A percentile compares a stretch with the other conserved stretches of the same genome.
phyloP scores from a whole-genome alignment of 371 early-diverging fungal genomes.

The Smittium culicis region DNA sequence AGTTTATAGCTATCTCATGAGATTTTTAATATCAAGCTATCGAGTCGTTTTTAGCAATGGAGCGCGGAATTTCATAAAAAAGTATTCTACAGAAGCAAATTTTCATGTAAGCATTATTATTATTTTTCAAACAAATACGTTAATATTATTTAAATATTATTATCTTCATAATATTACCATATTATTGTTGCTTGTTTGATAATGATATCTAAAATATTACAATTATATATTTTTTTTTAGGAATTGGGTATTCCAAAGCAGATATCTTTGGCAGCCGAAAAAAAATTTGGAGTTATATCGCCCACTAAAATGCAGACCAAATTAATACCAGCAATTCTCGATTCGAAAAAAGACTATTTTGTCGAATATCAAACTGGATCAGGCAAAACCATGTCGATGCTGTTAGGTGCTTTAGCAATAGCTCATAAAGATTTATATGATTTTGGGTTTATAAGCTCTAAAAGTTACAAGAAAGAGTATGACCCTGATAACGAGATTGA shows the following conservation, averaged over 20 bases:
- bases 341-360: conserved; percentile 9
- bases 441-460: background rate
- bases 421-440: conserved; percentile 13
- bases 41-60: no score
- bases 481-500: background rate
- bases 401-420: conserved; percentile 11
- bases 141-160: no score
- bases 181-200: no score
- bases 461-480: background rate
- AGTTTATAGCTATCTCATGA: no score
- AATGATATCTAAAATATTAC: no score
- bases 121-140: no score
- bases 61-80: no score
- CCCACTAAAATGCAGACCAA: conserved; percentile 11
- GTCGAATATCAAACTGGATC: conserved; percentile 25
- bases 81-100: no score
- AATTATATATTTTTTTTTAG: conserved; percentile 1
- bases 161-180: no score
- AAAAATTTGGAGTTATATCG: background rate
- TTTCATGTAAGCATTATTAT: no score
- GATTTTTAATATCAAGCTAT: no score
- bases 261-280: conserved; percentile 10
- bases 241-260: conserved; percentile 5
- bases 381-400: conserved; percentile 24
- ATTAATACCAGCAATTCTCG: conserved; percentile 1